phyloP scores from a whole-genome alignment of 805 yeast genomes.

The Maudiozyma pseudohumilis region DNA sequence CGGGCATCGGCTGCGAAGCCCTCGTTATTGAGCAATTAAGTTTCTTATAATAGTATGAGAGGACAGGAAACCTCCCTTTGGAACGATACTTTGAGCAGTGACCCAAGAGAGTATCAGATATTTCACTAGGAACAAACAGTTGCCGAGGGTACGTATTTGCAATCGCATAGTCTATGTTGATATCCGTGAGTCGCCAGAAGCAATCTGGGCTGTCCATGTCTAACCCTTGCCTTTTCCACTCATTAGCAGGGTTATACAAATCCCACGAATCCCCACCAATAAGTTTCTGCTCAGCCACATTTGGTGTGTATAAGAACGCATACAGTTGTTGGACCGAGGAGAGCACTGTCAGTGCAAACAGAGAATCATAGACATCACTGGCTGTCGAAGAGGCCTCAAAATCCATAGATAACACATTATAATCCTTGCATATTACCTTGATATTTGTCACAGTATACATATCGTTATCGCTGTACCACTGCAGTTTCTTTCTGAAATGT shows the following conservation, averaged over 20 bases:
- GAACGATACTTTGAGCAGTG: constrained; percentile 85
- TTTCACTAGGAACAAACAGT: constrained; percentile 61
- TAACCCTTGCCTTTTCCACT: constrained; percentile 66
- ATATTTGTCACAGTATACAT: constrained; percentile 40
- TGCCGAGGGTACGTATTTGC: constrained; percentile 67
- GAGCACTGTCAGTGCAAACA: constrained; percentile 55
- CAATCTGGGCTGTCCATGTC: constrained; percentile 23
- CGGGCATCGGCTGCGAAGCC: constrained; percentile 89
- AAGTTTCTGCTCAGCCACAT: constrained; percentile 42
- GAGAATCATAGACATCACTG: constrained; percentile 60
- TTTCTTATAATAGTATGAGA: constrained; percentile 62
- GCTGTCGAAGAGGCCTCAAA: constrained; percentile 47
- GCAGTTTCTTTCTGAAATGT: constrained; percentile 1
- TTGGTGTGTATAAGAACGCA: constrained; percentile 76
- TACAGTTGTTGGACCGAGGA: constrained; percentile 49
- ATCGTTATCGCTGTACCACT: constrained; percentile 21
- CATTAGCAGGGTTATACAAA: constrained; percentile 49
- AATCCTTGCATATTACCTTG: constrained; percentile 74
- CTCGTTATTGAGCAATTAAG: constrained; percentile 75
- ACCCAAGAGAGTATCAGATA: constrained; percentile 71
- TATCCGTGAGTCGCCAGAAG: constrained; percentile 60
- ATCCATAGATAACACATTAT: constrained; percentile 70
- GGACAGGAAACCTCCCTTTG: constrained; percentile 71
- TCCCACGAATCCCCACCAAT: constrained; percentile 55
- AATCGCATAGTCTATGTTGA: constrained; percentile 57